phyloP scores from a whole-genome alignment of 352 stramenopile species.

The Pythium rishiriense region DNA sequence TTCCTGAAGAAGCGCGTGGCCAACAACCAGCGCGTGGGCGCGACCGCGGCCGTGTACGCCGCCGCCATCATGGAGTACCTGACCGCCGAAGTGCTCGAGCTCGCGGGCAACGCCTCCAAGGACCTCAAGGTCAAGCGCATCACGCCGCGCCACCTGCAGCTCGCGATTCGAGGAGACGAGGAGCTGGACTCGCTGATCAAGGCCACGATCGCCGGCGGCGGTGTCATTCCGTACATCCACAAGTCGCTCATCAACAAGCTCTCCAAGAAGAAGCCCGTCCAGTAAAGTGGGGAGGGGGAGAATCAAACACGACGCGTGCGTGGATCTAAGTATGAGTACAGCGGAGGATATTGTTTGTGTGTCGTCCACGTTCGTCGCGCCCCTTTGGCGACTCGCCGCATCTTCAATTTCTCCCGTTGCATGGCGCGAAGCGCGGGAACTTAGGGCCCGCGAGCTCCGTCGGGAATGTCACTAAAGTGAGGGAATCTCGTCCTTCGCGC shows the following conservation, averaged over 20 bases:
- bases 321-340: constrained; percentile 26
- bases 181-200: constrained; percentile 99
- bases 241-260: constrained; percentile 99
- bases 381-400: too few species aligned
- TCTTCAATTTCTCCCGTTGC: background rate
- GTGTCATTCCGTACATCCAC: constrained; percentile 99
- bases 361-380: background rate
- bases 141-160: constrained; percentile 98
- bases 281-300: constrained; percentile 37
- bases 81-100: constrained; percentile 99
- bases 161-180: constrained; percentile 99
- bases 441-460: background rate
- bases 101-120: constrained; percentile 97
- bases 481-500: constrained; percentile 7
- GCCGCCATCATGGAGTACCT: constrained; percentile 99
- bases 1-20: constrained; percentile 99
- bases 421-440: constrained; percentile 9
- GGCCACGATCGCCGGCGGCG: constrained; percentile 99
- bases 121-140: constrained; percentile 98
- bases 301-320: background rate
- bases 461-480: constrained; percentile 12
- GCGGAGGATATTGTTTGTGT: background rate
- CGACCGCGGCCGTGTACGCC: constrained; percentile 99
- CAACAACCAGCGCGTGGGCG: constrained; percentile 98
- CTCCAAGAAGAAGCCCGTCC: constrained; percentile 83